Conservation (phyloP, 768 basidiomycete species). For the Russula abietina region DNA sequence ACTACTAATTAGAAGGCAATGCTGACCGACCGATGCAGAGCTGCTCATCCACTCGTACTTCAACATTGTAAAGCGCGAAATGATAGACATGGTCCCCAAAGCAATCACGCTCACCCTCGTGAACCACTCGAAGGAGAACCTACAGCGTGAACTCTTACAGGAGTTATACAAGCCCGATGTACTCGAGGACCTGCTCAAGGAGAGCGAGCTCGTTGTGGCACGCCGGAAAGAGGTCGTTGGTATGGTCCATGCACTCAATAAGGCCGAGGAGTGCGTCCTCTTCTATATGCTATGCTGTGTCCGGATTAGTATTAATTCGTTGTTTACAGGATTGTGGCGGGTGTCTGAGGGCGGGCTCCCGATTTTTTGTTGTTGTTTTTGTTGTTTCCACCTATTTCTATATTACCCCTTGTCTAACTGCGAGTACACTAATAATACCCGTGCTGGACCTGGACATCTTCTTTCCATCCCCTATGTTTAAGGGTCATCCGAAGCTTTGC, state of each 20-base stretch:
- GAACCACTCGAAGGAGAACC: conserved; percentile 85
- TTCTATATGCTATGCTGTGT: conserved; percentile 1
- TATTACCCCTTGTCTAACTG: conserved; percentile 15
- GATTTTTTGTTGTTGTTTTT: background rate
- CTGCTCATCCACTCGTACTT: conserved; percentile 95
- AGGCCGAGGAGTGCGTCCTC: conserved; percentile 84
- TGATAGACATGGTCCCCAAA: conserved; percentile 99
- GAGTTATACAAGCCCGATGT: conserved; percentile 97
- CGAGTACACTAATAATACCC: conserved; percentile 27
- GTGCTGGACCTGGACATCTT: conserved; percentile 2
- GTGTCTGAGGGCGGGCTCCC: conserved; percentile 36
- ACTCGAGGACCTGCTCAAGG: conserved; percentile 90
- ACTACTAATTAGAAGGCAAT: background rate
- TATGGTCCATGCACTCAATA: conserved; percentile 92
- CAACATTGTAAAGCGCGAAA: conserved; percentile 97
- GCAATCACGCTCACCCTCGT: conserved; percentile 90
- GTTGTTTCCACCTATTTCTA: conserved; percentile 1
- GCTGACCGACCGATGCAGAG: conserved; percentile 42
- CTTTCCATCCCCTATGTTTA: background rate
- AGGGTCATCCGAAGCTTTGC: background rate
- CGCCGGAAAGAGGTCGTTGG: conserved; percentile 90
- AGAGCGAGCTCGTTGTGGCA: conserved; percentile 82
- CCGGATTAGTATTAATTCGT: background rate
- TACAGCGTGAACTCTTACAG: conserved; percentile 90
- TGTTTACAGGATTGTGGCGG: conserved; percentile 51